A percentile compares a stretch with the other conserved stretches of the same genome.
Conservation (phyloP, 352 stramenopile species). For the Globisporangium acanthophoron region DNA sequence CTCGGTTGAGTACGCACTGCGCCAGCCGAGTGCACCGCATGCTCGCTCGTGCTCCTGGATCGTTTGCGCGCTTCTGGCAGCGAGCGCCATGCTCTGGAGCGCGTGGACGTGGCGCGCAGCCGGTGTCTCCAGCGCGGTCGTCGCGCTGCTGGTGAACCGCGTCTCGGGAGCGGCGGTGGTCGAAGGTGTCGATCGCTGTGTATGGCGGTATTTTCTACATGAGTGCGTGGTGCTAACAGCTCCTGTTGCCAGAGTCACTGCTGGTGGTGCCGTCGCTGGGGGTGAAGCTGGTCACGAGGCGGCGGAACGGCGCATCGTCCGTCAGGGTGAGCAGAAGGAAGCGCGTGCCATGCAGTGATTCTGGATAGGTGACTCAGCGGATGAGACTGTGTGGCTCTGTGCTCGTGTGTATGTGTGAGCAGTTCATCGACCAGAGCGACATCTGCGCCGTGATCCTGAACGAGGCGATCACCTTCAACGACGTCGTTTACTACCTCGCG, state of each 20-base stretch:
- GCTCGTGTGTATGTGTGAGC: not conserved
- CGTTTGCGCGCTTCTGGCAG: not conserved
- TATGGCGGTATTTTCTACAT: not conserved
- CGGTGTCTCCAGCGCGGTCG: not conserved
- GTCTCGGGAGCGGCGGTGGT: slow-evolving; percentile 1
- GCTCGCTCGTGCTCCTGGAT: not conserved
- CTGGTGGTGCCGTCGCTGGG: slow-evolving; percentile 68
- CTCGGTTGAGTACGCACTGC: slow-evolving; percentile 53
- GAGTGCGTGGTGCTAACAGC: not conserved
- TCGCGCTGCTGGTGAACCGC: slow-evolving; percentile 4
- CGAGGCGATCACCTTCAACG: slow-evolving; percentile 73
- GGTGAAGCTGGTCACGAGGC: slow-evolving; percentile 61
- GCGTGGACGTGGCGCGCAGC: slow-evolving; percentile 9
- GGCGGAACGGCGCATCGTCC: slow-evolving; percentile 36
- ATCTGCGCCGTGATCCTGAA: slow-evolving; percentile 76
- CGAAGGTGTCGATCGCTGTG: slow-evolving; percentile 4
- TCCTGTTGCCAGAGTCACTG: slow-evolving; percentile 45
- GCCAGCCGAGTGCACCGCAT: slow-evolving; percentile 1
- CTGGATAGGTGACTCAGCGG: not conserved
- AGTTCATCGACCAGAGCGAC: slow-evolving; percentile 40
- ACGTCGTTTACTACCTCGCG: slow-evolving; percentile 78
- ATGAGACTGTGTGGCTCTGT: not conserved
- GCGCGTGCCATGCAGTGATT: not conserved
- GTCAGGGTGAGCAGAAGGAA: slow-evolving; percentile 17
- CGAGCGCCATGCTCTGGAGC: slow-evolving; percentile 13